These are phyloP conservation scores for Pichia insulana DNA, from an alignment of 805 yeast genomes.

Conservation along the genomic window DNA sequence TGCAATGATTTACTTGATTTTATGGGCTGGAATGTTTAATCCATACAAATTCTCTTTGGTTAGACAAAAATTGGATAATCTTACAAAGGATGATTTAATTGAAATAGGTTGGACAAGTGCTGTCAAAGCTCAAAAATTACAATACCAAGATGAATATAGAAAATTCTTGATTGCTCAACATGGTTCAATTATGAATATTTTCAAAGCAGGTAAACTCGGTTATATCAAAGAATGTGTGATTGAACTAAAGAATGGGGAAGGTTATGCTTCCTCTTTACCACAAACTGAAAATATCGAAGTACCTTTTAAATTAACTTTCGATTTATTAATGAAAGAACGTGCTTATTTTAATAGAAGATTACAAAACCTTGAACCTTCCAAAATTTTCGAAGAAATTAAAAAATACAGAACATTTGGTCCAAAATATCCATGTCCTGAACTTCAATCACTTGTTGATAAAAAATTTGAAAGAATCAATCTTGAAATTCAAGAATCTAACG, in stretches of 20 bases:
- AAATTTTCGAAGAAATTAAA: slow-evolving; percentile 39
- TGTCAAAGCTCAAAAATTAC: slow-evolving; percentile 59
- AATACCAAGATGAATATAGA: slow-evolving; percentile 63
- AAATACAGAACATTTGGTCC: slow-evolving; percentile 64
- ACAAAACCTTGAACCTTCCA: slow-evolving; percentile 29
- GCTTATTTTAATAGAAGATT: slow-evolving; percentile 10
- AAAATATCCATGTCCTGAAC: slow-evolving; percentile 28
- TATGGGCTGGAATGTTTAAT: slow-evolving; percentile 69
- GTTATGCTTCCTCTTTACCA: slow-evolving; percentile 38
- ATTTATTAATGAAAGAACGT: slow-evolving; percentile 21
- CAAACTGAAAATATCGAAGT: slow-evolving; percentile 26
- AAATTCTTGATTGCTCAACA: slow-evolving; percentile 50
- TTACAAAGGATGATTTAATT: slow-evolving; percentile 47
- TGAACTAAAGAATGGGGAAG: slow-evolving; percentile 69
- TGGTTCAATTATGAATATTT: slow-evolving; percentile 75
- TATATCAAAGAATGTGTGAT: slow-evolving; percentile 52
- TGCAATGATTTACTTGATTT: slow-evolving; percentile 41
- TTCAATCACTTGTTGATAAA: neutral
- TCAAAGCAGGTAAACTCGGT: slow-evolving; percentile 59
- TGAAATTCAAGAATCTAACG: neutral
- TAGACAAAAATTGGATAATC: slow-evolving; percentile 23
- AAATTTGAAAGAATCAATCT: neutral
- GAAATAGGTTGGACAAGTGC: slow-evolving; percentile 94
- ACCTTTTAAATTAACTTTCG: slow-evolving; percentile 22
- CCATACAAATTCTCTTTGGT: slow-evolving; percentile 45